These are phyloP conservation scores for Amylocystis lapponica DNA, from an alignment of 768 basidiomycete species.

Conservation along the genomic window DNA sequence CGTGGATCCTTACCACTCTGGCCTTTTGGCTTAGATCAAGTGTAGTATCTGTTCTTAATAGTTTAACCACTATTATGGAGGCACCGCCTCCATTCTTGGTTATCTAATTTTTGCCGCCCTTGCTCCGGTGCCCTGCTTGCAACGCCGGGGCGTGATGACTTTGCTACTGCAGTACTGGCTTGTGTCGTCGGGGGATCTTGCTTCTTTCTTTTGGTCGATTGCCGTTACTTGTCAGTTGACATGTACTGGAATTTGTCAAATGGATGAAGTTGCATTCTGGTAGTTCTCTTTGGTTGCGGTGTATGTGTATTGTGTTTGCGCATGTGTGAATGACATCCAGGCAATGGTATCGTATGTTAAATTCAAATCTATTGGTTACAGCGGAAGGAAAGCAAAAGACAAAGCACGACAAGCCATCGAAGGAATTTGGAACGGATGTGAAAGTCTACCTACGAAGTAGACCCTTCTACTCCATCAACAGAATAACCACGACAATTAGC, in stretches of 20 bases:
- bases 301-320: too few relatives aligned
- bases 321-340: too few relatives aligned
- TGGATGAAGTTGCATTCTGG: slow-evolving; percentile 7
- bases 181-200: slow-evolving; percentile 23
- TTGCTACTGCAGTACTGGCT: slow-evolving; percentile 22
- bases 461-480: too few relatives aligned
- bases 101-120: slow-evolving; percentile 25
- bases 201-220: slow-evolving; percentile 12
- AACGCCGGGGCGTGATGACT: slow-evolving; percentile 22
- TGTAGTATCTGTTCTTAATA: slow-evolving; percentile 72
- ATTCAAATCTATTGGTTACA: too few relatives aligned
- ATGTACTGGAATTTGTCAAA: slow-evolving; percentile 6
- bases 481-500: too few relatives aligned
- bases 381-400: too few relatives aligned
- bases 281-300: background rate
- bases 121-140: slow-evolving; percentile 22
- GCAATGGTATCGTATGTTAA: too few relatives aligned
- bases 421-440: too few relatives aligned
- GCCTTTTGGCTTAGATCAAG: slow-evolving; percentile 72
- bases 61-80: slow-evolving; percentile 34
- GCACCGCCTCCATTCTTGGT: slow-evolving; percentile 28
- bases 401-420: too few relatives aligned
- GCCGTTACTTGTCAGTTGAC: slow-evolving; percentile 12
- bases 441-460: too few relatives aligned
- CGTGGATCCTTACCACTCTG: slow-evolving; percentile 35